Percentiles rank a stretch among this genome's conserved stretches.
Evolutionary conservation across 2,329 filamentous ascomycete genomes (phyloP).

Genomic region (Fusarium guadeloupense): DNA sequence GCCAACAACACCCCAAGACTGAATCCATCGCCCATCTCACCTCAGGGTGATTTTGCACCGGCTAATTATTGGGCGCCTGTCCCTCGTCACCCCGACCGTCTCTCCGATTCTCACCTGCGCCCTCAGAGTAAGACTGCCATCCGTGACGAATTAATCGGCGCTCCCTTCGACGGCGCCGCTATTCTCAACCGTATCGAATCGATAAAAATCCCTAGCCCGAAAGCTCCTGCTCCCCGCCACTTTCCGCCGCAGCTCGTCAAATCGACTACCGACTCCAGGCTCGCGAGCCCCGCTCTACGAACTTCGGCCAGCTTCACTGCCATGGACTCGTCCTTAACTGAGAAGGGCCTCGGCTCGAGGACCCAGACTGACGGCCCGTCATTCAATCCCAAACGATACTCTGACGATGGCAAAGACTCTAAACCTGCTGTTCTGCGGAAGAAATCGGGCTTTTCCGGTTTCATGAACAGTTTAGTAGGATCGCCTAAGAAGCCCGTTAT

Average conservation of each 20-base stretch:
- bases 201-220: constrained; percentile 52
- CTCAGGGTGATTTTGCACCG: constrained; percentile 57
- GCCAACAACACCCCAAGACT: constrained; percentile 55
- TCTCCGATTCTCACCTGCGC: constrained; percentile 42
- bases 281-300: constrained; percentile 64
- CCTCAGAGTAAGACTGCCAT: constrained; percentile 39
- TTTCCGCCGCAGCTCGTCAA: constrained; percentile 53
- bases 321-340: constrained; percentile 52
- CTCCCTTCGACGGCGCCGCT: constrained; percentile 70
- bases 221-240: constrained; percentile 41
- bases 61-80: constrained; percentile 45
- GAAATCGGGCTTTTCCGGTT: constrained; percentile 88
- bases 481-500: constrained; percentile 92
- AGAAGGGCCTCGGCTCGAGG: constrained; percentile 48
- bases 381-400: constrained; percentile 74
- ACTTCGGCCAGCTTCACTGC: constrained; percentile 66
- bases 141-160: constrained; percentile 69
- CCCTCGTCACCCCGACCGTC: constrained; percentile 41
- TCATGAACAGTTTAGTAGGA: constrained; percentile 83
- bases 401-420: constrained; percentile 76
- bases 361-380: constrained; percentile 55
- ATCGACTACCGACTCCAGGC: constrained; percentile 63
- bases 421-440: constrained; percentile 74
- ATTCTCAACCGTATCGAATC: constrained; percentile 70
- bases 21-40: constrained; percentile 58